Percentiles rank a stretch among this genome's conserved stretches.
Evolutionary conservation across 2,329 filamentous ascomycete genomes (phyloP).

Genomic region (Nemania bipapillata): DNA sequence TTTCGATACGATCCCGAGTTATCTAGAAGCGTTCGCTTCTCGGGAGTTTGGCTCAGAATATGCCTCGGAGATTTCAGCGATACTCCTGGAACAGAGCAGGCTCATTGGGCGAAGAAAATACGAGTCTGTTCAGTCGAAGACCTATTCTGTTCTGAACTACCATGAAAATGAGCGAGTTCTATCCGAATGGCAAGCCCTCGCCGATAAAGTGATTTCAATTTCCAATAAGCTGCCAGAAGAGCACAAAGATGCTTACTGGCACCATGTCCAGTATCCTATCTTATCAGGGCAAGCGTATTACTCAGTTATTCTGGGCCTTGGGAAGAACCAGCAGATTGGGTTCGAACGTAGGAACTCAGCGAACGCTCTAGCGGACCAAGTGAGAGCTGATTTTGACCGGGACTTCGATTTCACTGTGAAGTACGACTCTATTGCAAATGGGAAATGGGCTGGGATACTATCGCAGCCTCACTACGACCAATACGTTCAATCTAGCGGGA

Average conservation of each 20-base stretch:
- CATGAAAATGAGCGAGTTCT: slow-evolving; percentile 67
- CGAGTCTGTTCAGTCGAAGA: slow-evolving; percentile 67
- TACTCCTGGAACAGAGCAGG: slow-evolving; percentile 64
- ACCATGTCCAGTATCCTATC: slow-evolving; percentile 70
- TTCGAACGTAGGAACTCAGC: slow-evolving; percentile 67
- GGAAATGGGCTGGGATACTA: slow-evolving; percentile 68
- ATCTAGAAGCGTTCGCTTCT: slow-evolving; percentile 59
- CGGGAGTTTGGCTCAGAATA: slow-evolving; percentile 63
- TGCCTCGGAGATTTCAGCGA: slow-evolving; percentile 59
- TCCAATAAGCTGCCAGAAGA: slow-evolving; percentile 57
- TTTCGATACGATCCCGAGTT: slow-evolving; percentile 53
- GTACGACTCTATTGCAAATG: slow-evolving; percentile 62
- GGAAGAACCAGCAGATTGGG: slow-evolving; percentile 66
- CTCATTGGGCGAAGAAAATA: slow-evolving; percentile 66
- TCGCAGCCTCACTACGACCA: slow-evolving; percentile 58
- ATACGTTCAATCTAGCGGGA: slow-evolving; percentile 66
- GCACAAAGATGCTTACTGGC: slow-evolving; percentile 66
- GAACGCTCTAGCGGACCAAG: slow-evolving; percentile 60
- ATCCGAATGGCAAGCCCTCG: slow-evolving; percentile 63
- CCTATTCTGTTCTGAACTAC: slow-evolving; percentile 69
- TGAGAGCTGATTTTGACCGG: slow-evolving; percentile 61
- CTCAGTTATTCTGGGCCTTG: slow-evolving; percentile 59
- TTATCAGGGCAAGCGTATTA: slow-evolving; percentile 66
- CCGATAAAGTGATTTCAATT: slow-evolving; percentile 58
- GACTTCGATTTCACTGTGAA: slow-evolving; percentile 62